Evolutionary conservation across 106 monocot species (phyloP).

Genomic region (Posidonia australis): DNA sequence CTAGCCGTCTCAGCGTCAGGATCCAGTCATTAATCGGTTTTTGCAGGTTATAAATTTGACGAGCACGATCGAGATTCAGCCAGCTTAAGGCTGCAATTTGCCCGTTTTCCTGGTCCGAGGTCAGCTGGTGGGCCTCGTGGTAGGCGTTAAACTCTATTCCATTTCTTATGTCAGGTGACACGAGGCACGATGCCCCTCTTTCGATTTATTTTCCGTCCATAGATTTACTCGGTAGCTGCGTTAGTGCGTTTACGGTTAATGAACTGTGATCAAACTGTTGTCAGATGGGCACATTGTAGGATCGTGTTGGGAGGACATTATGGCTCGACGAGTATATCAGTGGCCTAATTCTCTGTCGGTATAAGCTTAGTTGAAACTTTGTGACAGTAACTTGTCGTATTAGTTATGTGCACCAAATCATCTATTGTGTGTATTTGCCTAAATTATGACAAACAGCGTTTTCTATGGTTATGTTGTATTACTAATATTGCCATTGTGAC

Average conservation of each 20-base stretch:
- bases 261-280: no score
- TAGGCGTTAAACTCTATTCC: constrained; percentile 12
- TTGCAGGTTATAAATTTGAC: constrained; percentile 33
- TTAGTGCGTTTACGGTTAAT: not conserved
- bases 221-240: not conserved
- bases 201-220: not conserved
- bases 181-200: not conserved
- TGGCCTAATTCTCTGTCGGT: no score
- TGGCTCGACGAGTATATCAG: no score
- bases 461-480: no score
- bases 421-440: no score
- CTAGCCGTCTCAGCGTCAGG: not conserved
- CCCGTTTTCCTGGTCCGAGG: constrained; percentile 31
- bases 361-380: no score
- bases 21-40: constrained; percentile 12
- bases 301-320: not conserved
- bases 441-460: no score
- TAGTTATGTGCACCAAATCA: no score
- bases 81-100: constrained; percentile 22
- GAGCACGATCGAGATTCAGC: constrained; percentile 24
- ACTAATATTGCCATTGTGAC: no score
- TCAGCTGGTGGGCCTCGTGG: constrained; percentile 19
- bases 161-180: not conserved
- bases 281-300: not conserved
- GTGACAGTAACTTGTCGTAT: no score